Conservation (phyloP, 371 early-diverging fungal genomes). For the Capniomyces stellatus region DNA sequence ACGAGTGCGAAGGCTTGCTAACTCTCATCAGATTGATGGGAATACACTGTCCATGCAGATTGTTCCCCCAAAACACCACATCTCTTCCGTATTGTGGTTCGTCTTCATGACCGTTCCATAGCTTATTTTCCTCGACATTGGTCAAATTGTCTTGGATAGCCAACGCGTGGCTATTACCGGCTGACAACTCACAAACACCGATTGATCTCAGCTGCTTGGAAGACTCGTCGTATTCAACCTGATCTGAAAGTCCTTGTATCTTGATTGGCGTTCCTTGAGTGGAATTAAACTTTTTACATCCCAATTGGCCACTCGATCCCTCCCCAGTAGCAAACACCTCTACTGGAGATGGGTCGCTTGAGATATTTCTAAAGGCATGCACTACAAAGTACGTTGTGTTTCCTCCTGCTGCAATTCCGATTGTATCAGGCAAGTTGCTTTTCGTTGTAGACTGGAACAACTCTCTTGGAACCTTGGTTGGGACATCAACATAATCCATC, state of each 20-base stretch:
- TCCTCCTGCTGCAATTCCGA: slow-evolving; percentile 1
- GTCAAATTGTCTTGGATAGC: not conserved
- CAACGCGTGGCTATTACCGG: not conserved
- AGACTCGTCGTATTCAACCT: not conserved
- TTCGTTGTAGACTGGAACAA: not conserved
- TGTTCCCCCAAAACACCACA: slow-evolving; percentile 2
- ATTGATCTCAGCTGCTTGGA: not conserved
- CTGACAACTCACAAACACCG: slow-evolving; percentile 1
- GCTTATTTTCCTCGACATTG: not conserved
- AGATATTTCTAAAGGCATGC: not conserved
- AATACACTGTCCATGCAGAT: not conserved
- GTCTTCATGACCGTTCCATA: not conserved
- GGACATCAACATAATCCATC: not conserved
- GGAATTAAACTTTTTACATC: not conserved
- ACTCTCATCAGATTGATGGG: not conserved
- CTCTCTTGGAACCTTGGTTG: not conserved
- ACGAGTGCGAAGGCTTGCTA: not conserved
- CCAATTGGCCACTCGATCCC: slow-evolving; percentile 1
- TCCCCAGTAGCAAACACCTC: not conserved
- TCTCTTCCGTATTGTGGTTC: slow-evolving; percentile 2
- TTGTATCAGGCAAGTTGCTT: not conserved
- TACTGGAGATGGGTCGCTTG: not conserved
- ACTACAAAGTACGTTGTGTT: slow-evolving; percentile 2
- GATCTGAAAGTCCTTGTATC: not conserved
- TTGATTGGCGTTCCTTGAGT: slow-evolving; percentile 1